phyloP scores from a whole-genome alignment of 352 stramenopile species.

The Phytopythium aichiense region DNA sequence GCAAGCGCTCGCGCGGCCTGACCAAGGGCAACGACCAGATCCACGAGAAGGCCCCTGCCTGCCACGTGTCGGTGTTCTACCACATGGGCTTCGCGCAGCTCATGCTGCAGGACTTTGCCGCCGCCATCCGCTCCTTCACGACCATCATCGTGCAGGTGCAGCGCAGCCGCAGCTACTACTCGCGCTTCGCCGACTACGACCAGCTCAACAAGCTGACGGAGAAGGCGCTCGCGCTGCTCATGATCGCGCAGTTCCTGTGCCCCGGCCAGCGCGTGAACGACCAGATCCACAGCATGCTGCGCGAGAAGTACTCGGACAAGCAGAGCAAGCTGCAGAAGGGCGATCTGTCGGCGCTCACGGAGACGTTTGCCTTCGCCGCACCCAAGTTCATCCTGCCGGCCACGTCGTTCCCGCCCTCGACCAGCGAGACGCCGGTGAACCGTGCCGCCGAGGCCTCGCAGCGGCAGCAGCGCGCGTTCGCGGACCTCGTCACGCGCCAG shows the following conservation, averaged over 20 bases:
- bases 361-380: slow-evolving; percentile 91
- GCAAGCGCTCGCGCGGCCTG: slow-evolving; percentile 60
- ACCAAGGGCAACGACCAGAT: slow-evolving; percentile 74
- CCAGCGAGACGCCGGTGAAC: slow-evolving; percentile 48
- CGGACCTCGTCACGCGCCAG: slow-evolving; percentile 88
- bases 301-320: slow-evolving; percentile 95
- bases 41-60: slow-evolving; percentile 89
- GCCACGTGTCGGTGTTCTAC: slow-evolving; percentile 95
- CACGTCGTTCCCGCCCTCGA: slow-evolving; percentile 35
- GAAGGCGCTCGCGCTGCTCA: slow-evolving; percentile 92
- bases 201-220: slow-evolving; percentile 95
- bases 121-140: slow-evolving; percentile 87
- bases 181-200: slow-evolving; percentile 90
- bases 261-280: slow-evolving; percentile 83
- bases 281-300: slow-evolving; percentile 84
- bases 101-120: slow-evolving; percentile 96
- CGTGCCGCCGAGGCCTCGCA: slow-evolving; percentile 58
- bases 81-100: slow-evolving; percentile 97
- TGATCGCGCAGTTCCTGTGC: slow-evolving; percentile 88
- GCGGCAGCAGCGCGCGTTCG: slow-evolving; percentile 85
- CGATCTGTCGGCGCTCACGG: slow-evolving; percentile 72
- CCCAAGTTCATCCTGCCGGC: slow-evolving; percentile 95
- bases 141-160: slow-evolving; percentile 89
- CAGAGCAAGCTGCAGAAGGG: slow-evolving; percentile 81
- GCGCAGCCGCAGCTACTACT: slow-evolving; percentile 88